A percentile compares a stretch with the other conserved stretches of the same genome.
Conservation (phyloP, 208 protist species). For the Acanthamoeba triangularis region DNA sequence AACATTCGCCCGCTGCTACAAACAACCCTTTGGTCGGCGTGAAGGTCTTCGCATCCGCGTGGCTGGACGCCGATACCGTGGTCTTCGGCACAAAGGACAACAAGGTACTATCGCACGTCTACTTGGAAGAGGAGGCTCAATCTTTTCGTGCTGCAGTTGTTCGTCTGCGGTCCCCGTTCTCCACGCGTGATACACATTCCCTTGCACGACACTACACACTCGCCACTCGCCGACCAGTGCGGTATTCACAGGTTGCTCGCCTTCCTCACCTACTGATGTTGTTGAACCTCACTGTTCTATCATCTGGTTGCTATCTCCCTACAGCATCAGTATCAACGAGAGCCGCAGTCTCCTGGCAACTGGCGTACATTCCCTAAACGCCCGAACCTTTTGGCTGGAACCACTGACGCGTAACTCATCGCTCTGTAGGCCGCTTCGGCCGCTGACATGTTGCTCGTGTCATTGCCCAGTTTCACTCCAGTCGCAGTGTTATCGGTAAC, state of each 20-base stretch:
- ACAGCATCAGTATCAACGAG: constrained; percentile 19
- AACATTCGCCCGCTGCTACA: neutral
- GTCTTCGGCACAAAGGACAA: constrained; percentile 65
- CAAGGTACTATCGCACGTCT: neutral
- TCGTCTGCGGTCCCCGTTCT: neutral
- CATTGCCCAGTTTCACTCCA: constrained; percentile 17
- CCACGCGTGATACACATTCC: constrained; percentile 5
- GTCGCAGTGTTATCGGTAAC: neutral
- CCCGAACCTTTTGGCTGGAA: too few relatives aligned
- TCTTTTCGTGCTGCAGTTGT: neutral
- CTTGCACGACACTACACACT: neutral
- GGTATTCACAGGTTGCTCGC: constrained; percentile 26
- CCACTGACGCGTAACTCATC: neutral
- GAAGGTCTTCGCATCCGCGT: constrained; percentile 32
- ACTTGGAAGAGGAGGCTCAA: neutral
- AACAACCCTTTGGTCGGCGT: neutral
- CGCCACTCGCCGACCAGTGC: constrained; percentile 39
- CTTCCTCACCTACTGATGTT: neutral
- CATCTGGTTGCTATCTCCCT: neutral
- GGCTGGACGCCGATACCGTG: constrained; percentile 20
- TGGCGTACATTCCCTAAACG: neutral
- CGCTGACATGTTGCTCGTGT: constrained; percentile 5
- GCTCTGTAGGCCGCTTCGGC: constrained; percentile 12
- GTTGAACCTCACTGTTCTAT: neutral
- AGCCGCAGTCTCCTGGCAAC: neutral